Evolutionary conservation across 805 yeast genomes (phyloP).

Genomic region (Yarrowia sp.): DNA sequence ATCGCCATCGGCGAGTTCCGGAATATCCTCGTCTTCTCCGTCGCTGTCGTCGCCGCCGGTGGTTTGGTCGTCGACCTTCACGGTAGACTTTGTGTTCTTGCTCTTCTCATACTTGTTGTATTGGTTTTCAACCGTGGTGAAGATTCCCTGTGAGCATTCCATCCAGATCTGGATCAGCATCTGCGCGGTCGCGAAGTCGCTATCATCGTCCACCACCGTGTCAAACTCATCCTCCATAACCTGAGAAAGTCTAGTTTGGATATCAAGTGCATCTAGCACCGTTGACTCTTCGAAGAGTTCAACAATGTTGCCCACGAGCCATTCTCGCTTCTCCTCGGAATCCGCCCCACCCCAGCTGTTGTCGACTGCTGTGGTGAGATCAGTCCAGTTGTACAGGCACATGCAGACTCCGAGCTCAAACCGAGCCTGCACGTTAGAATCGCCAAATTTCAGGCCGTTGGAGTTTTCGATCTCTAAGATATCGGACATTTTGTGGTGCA

Average conservation of each 20-base stretch:
- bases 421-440: slow-evolving; percentile 76
- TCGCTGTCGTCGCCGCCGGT: slow-evolving; percentile 57
- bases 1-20: slow-evolving; percentile 50
- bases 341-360: slow-evolving; percentile 96
- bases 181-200: slow-evolving; percentile 77
- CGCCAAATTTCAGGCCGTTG: slow-evolving; percentile 43
- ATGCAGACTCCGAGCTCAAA: slow-evolving; percentile 93
- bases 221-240: slow-evolving; percentile 97
- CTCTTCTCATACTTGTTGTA: slow-evolving; percentile 66
- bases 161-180: slow-evolving; percentile 69
- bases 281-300: slow-evolving; percentile 72
- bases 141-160: slow-evolving; percentile 64
- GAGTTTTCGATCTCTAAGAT: slow-evolving; percentile 26
- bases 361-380: slow-evolving; percentile 83
- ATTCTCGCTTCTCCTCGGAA: slow-evolving; percentile 89
- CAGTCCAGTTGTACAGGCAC: slow-evolving; percentile 92
- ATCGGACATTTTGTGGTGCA: slow-evolving; percentile 22
- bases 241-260: slow-evolving; percentile 83
- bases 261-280: slow-evolving; percentile 74
- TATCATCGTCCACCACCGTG: slow-evolving; percentile 84
- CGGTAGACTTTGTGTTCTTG: slow-evolving; percentile 52
- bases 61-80: slow-evolving; percentile 59
- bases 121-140: slow-evolving; percentile 61
- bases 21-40: slow-evolving; percentile 55
- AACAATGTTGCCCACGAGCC: slow-evolving; percentile 84